Percentiles rank a stretch among this genome's conserved stretches.
phyloP scores from a whole-genome alignment of 306 rosid species.

The Urtica urens region DNA sequence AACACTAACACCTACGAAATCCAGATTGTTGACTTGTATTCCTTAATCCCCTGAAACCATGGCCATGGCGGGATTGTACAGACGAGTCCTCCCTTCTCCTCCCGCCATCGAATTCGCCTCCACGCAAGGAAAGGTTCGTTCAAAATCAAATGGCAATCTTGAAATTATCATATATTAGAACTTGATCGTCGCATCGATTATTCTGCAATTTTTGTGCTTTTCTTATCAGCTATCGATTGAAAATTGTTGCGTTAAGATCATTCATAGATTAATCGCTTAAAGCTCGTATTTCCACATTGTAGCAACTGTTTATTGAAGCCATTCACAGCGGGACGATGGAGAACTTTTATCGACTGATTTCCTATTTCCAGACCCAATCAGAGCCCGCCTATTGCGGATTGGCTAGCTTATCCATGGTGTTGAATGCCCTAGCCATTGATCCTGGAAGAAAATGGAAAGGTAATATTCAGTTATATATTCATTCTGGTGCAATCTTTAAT shows the following conservation, averaged over 20 bases:
- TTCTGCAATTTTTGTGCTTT: no score
- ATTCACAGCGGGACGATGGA: constrained; percentile 79
- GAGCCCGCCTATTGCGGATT: constrained; percentile 94
- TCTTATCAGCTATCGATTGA: no score
- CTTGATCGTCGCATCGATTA: background rate
- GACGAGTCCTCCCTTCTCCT: constrained; percentile 76
- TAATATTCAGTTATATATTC: background rate
- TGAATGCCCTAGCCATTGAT: constrained; percentile 90
- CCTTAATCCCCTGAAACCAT: constrained; percentile 10
- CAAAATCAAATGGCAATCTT: background rate
- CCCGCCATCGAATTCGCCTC: constrained; percentile 88
- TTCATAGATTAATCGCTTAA: background rate
- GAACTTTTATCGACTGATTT: constrained; percentile 64
- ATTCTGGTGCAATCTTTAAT: background rate
- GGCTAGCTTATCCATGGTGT: constrained; percentile 85
- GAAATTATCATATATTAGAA: background rate
- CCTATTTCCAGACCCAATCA: constrained; percentile 80
- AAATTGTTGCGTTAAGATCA: no score
- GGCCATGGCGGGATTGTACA: constrained; percentile 86
- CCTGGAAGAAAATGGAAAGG: constrained; percentile 98
- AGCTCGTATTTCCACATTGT: constrained; percentile 19
- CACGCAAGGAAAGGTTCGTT: constrained; percentile 57
- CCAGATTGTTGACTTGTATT: no score
- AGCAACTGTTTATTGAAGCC: constrained; percentile 69
- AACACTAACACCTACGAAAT: no score